Evolutionary conservation across 352 stramenopile species (phyloP).

Genomic region (Lagenidium sp.): DNA sequence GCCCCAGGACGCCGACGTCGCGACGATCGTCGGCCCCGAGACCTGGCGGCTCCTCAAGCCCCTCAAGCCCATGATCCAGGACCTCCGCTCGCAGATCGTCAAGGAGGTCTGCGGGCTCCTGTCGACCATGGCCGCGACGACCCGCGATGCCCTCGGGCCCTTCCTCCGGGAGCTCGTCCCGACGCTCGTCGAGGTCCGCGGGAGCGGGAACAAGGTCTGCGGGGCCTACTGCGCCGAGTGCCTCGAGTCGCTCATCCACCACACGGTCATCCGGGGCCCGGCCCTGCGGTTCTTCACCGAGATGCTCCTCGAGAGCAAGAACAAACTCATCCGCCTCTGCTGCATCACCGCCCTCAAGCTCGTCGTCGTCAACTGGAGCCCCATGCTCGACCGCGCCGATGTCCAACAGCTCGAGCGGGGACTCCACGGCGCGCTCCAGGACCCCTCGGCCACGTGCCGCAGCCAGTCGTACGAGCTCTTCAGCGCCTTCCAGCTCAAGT

Average conservation of each 20-base stretch:
- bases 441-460: constrained; percentile 68
- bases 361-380: constrained; percentile 49
- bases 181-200: constrained; percentile 67
- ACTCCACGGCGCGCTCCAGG: constrained; percentile 59
- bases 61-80: constrained; percentile 63
- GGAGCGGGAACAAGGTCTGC: constrained; percentile 79
- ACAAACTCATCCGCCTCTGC: constrained; percentile 68
- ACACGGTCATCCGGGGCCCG: constrained; percentile 64
- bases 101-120: constrained; percentile 72
- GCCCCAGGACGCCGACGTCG: constrained; percentile 22
- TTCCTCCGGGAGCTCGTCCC: constrained; percentile 68
- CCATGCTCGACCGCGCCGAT: constrained; percentile 68
- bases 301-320: constrained; percentile 68
- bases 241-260: constrained; percentile 49
- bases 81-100: constrained; percentile 80
- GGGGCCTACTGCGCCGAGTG: constrained; percentile 73
- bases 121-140: constrained; percentile 45
- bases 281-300: constrained; percentile 71
- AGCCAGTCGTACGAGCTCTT: constrained; percentile 64
- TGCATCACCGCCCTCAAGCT: constrained; percentile 59
- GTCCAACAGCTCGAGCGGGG: constrained; percentile 76
- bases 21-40: constrained; percentile 30
- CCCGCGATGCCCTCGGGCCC: constrained; percentile 68
- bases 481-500: constrained; percentile 59
- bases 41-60: constrained; percentile 69